phyloP scores from a whole-genome alignment of 2,329 filamentous ascomycete genomes.

The Penicillium sp. region DNA sequence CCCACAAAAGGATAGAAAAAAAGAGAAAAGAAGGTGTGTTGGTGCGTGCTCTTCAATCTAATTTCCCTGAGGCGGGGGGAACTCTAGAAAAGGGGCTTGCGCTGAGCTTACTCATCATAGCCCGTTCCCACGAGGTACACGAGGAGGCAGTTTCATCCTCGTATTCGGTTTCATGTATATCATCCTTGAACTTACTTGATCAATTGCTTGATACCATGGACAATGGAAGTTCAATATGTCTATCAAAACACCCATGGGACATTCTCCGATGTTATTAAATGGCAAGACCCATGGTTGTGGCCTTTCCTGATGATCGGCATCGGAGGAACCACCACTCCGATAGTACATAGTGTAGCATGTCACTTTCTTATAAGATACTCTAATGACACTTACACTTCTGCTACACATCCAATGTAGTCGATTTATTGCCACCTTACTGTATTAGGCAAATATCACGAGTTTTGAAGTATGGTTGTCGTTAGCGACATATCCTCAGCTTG shows the following conservation, averaged over 20 bases:
- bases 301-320: neutral
- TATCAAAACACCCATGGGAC: neutral
- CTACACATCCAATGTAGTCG: neutral
- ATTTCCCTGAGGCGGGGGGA: constrained; percentile 28
- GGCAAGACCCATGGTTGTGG: constrained; percentile 7
- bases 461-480: neutral
- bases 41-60: constrained; percentile 7
- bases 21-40: constrained; percentile 8
- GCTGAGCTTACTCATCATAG: constrained; percentile 24
- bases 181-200: neutral
- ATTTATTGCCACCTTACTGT: rapidly evolving
- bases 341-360: neutral
- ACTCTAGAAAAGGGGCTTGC: constrained; percentile 37
- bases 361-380: neutral
- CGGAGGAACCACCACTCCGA: neutral
- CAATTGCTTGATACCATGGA: neutral
- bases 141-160: constrained; percentile 12
- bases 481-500: neutral
- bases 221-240: neutral
- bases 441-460: too few species aligned
- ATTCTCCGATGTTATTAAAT: neutral
- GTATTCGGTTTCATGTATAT: constrained; percentile 9
- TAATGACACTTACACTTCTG: neutral
- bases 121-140: constrained; percentile 1
- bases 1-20: constrained; percentile 14